Conservation (phyloP, 371 early-diverging fungal genomes). For the Syncephalis fuscata region DNA sequence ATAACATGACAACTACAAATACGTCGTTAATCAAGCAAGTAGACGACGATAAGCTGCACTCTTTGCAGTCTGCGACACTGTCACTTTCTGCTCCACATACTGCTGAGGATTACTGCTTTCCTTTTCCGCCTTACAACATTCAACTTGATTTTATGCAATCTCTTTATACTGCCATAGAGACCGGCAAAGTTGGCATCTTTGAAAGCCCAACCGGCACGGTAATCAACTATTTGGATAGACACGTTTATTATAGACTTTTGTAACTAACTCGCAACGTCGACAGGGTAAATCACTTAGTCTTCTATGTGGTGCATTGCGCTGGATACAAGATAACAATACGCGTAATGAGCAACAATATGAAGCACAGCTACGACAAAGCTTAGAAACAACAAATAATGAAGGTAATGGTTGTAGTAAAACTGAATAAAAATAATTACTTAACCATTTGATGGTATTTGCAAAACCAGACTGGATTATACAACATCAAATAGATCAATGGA, state of each 20-base stretch:
- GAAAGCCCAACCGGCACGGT: conserved; percentile 88
- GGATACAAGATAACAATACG: conserved; percentile 41
- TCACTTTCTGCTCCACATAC: not conserved
- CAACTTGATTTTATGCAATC: conserved; percentile 67
- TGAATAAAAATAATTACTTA: too few relatives aligned
- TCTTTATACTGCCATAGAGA: conserved; percentile 45
- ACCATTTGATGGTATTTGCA: not conserved
- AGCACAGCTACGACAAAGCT: too few relatives aligned
- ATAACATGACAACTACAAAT: too few relatives aligned
- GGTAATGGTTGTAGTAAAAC: not conserved
- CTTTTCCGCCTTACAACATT: conserved; percentile 54
- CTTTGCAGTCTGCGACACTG: too few relatives aligned
- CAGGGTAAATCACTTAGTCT: conserved; percentile 30
- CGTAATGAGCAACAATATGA: not conserved
- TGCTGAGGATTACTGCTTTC: conserved; percentile 31
- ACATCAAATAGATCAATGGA: conserved; percentile 8
- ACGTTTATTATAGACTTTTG: not conserved
- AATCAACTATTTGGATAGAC: conserved; percentile 1
- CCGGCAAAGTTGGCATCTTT: conserved; percentile 60
- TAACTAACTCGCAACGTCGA: not conserved
- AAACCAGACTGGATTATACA: not conserved
- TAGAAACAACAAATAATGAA: not conserved
- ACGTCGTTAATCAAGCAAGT: too few relatives aligned
- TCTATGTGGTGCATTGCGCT: conserved; percentile 65
- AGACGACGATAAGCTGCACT: too few relatives aligned